Evolutionary conservation across 805 yeast species (phyloP), one percentile per base, ranked within the genome.

Genomic region (Candida arabinofermentans): DNA sequence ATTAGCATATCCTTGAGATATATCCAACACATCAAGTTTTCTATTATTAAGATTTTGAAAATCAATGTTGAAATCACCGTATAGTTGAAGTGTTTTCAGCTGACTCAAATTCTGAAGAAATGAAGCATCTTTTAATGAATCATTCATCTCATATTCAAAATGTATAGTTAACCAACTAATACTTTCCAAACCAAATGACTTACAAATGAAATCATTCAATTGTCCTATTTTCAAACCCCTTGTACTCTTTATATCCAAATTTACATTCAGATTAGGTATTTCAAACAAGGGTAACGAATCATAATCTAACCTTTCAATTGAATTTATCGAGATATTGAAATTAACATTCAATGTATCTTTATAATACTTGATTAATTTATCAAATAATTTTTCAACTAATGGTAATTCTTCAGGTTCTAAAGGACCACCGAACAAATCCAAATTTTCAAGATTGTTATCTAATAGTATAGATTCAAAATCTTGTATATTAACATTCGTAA

Each of bases 331-430:
- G 16, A 29, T 19, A 14, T 29, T 29, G 8, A 29, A 14, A 14
- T 10, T 29, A 14, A 29, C 32, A 29, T 29, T 10, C 32, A 29
- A 16, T 8, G 17, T 17, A 5, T 29, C 12, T 24, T 22, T 14
- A 9, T 34, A n/a, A 14, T 13, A 34, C 29, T 24, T 24, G n/a
- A 24, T 29, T 19, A 19, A 21, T 14, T 10, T 29, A 14, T 29
- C 32, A 34, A 17, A 12, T 22, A 24, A 10, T 10, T 29, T 17
- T 14, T 29, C 19, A 7, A 29, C 32, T 14, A 29, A 5, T 16
- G 17, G 18, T 16, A 36, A 8, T 19, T 36, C 39, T 29, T 36
- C 39, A 18, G 39, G 39, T 21, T 36, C 39, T 8, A 36, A 26
- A 2, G 39, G 39, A 3, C 39, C 39, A 8, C 29, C 24, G n/a